Evolutionary conservation across 495 filamentous ascomycete genomes (phyloP).

Genomic region (Aspergillus nanangensis): DNA sequence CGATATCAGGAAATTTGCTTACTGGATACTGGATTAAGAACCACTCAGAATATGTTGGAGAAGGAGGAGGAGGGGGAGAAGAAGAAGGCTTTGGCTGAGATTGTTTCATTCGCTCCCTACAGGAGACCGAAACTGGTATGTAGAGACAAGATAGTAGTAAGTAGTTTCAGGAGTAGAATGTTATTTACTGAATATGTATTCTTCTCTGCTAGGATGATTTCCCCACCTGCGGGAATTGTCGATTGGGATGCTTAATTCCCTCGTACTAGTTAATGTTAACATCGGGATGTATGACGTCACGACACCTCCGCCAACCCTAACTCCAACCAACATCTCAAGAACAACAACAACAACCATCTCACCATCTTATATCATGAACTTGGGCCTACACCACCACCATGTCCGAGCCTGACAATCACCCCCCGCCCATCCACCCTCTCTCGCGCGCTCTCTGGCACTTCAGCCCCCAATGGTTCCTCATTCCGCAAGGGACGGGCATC

Average conservation of each 20-base stretch:
- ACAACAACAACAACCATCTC: not conserved
- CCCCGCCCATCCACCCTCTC: conserved; percentile 6
- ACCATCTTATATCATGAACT: not conserved
- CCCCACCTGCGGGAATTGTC: no score
- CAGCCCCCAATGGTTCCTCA: conserved; percentile 27
- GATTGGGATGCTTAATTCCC: no score
- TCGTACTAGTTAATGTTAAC: no score
- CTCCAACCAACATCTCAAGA: not conserved
- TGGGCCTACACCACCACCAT: not conserved
- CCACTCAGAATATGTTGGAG: no score
- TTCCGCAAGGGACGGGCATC: conserved; percentile 29
- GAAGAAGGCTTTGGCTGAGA: not conserved
- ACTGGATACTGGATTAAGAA: conserved; percentile 3
- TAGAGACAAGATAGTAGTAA: no score
- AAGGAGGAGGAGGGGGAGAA: not conserved
- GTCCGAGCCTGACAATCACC: conserved; percentile 1
- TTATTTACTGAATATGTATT: no score
- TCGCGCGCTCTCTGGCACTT: conserved; percentile 25
- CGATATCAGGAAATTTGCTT: conserved; percentile 3
- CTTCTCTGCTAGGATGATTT: no score
- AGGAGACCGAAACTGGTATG: no score
- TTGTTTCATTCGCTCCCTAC: no score
- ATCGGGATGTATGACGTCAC: not conserved
- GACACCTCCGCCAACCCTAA: not conserved
- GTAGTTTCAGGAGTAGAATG: no score